phyloP scores from a whole-genome alignment of 305 asterid genomes.

The Fraxinus albicans region DNA sequence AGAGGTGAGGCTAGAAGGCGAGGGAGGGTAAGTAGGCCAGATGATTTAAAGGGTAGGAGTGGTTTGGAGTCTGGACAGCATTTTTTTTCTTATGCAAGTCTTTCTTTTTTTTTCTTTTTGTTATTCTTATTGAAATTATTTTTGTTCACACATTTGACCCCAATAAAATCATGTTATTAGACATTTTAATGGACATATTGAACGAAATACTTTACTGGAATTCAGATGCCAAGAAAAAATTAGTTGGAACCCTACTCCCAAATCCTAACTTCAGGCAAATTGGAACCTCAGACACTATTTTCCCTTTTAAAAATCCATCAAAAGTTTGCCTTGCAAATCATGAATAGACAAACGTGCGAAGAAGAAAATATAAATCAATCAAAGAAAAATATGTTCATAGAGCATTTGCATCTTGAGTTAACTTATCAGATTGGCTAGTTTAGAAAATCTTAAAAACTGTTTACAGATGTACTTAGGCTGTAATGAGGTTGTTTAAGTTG shows the following conservation, averaged over 20 bases:
- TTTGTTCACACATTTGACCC: not conserved
- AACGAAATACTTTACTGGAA: not conserved
- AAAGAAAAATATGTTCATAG: constrained; percentile 2
- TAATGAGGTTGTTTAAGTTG: constrained; percentile 8
- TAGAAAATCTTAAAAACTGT: not conserved
- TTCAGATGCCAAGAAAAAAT: not conserved
- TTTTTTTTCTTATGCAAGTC: not conserved
- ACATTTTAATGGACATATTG: not conserved
- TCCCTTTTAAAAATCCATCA: not conserved
- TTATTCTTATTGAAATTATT: not conserved
- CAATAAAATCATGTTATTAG: not conserved
- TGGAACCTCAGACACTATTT: not conserved
- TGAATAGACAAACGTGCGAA: not conserved
- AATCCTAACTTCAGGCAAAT: not conserved
- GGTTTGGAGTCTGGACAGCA: not conserved
- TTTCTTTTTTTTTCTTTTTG: not conserved
- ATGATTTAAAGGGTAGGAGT: not conserved
- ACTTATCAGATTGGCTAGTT: not conserved
- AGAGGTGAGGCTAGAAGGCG: not conserved
- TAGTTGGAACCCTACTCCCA: not conserved
- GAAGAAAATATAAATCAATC: not conserved
- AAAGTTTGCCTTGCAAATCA: not conserved
- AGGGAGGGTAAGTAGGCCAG: not conserved
- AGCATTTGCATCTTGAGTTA: not conserved
- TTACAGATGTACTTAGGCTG: not conserved